Base-by-base conservation (phyloP, 1,284 basidiomycete species). In the Trichosporon sp. region DNA sequence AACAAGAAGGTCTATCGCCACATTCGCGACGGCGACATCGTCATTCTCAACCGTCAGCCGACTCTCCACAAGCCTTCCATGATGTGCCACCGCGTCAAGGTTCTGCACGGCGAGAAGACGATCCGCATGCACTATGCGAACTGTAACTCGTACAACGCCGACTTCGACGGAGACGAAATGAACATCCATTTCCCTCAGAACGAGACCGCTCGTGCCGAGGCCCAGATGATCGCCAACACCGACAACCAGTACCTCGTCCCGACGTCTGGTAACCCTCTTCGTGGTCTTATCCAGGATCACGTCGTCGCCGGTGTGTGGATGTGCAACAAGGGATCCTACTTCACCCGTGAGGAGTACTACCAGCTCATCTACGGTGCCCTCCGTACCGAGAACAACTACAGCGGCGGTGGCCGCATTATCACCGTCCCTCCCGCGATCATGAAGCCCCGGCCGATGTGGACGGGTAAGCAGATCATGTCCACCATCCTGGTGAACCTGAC, bases 101-200 rank as follows among this genome's bases (percentile, higher is more conserved):
- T 99, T 18, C 84, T 99, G 72, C 88, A 90, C 71, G 97, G 96
- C 62, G 97, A 99, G 84, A 98, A 98, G 86, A 99, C 97, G 1
- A 99, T 99, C 82, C 89, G 97, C 34, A 98, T 99, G 96, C 97
- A 99, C 86, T 99, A 99, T 80, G 97, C 97, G 63, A 99, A 99
- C 80, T 99, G 97, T 85, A 98, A 98, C 83, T 98, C 96, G 5
- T 99, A 99, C 84, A 99, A 99, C 78, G 97, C 97, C 81, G 97
- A 99, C 84, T 99, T 99, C 81, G 97, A 99, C 80, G 97, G 97
- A 77, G 97, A 99, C 85, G 94, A 99, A 84, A 99, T 99, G 96
- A 99, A 99, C 85, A 95, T 99, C 73, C 96, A 99, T 85, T 99
- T 99, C 79, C 95, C 96, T 76, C 96, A 93, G 91, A 85, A 86